phyloP scores from a whole-genome alignment of 2,329 filamentous ascomycete species.

The Zasmidium cellare region DNA sequence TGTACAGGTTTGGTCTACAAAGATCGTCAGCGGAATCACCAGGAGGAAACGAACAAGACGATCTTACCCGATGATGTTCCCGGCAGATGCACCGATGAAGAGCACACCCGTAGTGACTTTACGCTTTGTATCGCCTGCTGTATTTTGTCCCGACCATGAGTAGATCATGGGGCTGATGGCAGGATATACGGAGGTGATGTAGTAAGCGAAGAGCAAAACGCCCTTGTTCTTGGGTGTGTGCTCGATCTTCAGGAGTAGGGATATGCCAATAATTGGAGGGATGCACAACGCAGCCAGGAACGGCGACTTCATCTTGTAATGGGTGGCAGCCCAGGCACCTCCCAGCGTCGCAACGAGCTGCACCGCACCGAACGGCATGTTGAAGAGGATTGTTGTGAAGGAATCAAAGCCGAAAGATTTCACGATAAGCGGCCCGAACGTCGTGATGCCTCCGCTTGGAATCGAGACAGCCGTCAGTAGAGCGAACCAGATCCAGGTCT shows the following conservation, averaged over 20 bases:
- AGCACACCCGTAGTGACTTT: slow-evolving; percentile 65
- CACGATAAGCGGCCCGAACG: slow-evolving; percentile 61
- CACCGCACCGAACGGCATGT: slow-evolving; percentile 61
- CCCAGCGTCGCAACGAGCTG: slow-evolving; percentile 62
- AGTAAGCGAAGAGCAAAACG: slow-evolving; percentile 58
- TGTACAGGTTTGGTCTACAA: slow-evolving; percentile 58
- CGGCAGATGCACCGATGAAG: slow-evolving; percentile 65
- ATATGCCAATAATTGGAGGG: slow-evolving; percentile 57
- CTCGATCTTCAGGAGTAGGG: slow-evolving; percentile 53
- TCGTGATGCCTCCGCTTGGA: slow-evolving; percentile 58
- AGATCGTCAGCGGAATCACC: neutral
- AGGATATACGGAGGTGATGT: slow-evolving; percentile 61
- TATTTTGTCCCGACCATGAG: slow-evolving; percentile 63
- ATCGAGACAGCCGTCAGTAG: slow-evolving; percentile 53
- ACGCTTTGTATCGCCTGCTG: slow-evolving; percentile 69
- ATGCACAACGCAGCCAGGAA: slow-evolving; percentile 57
- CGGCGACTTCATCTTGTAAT: slow-evolving; percentile 57
- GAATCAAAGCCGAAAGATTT: slow-evolving; percentile 58
- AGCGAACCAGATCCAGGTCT: slow-evolving; percentile 58
- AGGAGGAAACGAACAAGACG: neutral
- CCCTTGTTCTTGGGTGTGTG: slow-evolving; percentile 50
- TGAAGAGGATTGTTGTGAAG: slow-evolving; percentile 60
- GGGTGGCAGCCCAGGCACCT: slow-evolving; percentile 56
- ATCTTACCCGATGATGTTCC: slow-evolving; percentile 60
- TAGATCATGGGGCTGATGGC: slow-evolving; percentile 63